Evolutionary conservation across 441 rosid species (phyloP).

Genomic region (Brassica balearica): DNA sequence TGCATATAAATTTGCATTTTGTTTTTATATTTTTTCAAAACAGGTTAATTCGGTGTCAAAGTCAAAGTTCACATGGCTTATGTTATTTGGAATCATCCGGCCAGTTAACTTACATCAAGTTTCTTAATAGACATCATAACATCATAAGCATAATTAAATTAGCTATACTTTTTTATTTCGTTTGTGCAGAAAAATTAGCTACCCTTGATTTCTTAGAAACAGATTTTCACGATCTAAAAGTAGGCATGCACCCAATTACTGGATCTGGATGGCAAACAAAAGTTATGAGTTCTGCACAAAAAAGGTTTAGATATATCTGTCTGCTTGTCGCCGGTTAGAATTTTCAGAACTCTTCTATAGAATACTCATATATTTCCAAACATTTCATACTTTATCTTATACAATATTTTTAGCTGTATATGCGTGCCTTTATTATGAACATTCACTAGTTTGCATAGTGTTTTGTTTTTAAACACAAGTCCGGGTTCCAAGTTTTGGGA

Average conservation of each 20-base stretch:
- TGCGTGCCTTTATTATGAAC: neutral
- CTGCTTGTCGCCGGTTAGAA: neutral
- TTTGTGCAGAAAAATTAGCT: neutral
- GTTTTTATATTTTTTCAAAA: neutral
- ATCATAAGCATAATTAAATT: neutral
- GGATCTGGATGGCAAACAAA: conserved; percentile 4
- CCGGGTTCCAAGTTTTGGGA: conserved; percentile 37
- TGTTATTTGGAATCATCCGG: conserved; percentile 22
- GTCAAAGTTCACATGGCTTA: conserved; percentile 34
- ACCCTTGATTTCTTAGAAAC: neutral
- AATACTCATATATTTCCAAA: neutral
- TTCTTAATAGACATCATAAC: neutral
- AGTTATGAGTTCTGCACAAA: conserved; percentile 1
- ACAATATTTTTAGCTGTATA: conserved; percentile 12
- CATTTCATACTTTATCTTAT: neutral
- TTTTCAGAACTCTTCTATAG: neutral
- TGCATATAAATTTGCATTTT: conserved; percentile 24
- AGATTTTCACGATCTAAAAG: neutral
- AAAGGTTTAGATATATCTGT: neutral
- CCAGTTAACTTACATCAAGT: conserved; percentile 6
- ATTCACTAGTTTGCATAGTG: too few relatives aligned
- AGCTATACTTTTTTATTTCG: neutral
- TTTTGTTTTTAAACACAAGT: conserved; percentile 3
- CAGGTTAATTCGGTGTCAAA: conserved; percentile 2
- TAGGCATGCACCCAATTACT: neutral